Percentiles rank a stretch among this genome's conserved stretches.
These are phyloP conservation scores for Scortechinia acanthostroma DNA, from an alignment of 2,329 filamentous ascomycete genomes.

Conservation along the genomic window DNA sequence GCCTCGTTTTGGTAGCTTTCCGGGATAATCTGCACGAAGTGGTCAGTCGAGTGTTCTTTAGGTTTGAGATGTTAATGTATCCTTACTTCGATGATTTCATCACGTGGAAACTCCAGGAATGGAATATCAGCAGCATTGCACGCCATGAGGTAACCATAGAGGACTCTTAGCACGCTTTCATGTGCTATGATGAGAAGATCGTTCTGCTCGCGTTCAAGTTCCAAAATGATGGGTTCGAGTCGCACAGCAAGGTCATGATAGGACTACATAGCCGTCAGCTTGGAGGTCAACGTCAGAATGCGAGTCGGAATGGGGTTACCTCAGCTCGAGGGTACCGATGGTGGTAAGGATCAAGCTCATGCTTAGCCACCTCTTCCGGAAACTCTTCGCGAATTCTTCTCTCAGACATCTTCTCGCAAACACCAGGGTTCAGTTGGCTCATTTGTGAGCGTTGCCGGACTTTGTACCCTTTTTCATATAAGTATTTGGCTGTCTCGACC, in stretches of 20 bases:
- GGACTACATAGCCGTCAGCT: constrained; percentile 35
- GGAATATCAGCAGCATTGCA: constrained; percentile 94
- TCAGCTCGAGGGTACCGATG: constrained; percentile 69
- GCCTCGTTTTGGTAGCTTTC: constrained; percentile 70
- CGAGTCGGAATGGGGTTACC: constrained; percentile 27
- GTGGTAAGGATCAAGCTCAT: constrained; percentile 69
- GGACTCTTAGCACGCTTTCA: constrained; percentile 90
- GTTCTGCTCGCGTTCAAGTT: constrained; percentile 92
- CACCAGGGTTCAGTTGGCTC: constrained; percentile 69
- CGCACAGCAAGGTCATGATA: constrained; percentile 98
- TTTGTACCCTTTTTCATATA: constrained; percentile 55
- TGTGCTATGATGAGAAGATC: constrained; percentile 98
- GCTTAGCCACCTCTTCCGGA: constrained; percentile 64
- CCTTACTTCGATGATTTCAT: constrained; percentile 72
- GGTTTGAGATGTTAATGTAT: neutral
- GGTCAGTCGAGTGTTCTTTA: neutral
- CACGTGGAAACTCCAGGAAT: constrained; percentile 82
- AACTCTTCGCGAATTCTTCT: constrained; percentile 52
- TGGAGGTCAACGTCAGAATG: constrained; percentile 6
- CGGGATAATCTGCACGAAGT: constrained; percentile 52
- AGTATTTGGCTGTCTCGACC: constrained; percentile 59
- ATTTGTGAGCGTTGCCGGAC: constrained; percentile 67
- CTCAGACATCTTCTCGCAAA: constrained; percentile 69
- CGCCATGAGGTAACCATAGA: constrained; percentile 98
- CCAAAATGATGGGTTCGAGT: constrained; percentile 92